Base-by-base conservation (phyloP, 1,284 basidiomycete genomes). In the Malassezia arunalokei region DNA sequence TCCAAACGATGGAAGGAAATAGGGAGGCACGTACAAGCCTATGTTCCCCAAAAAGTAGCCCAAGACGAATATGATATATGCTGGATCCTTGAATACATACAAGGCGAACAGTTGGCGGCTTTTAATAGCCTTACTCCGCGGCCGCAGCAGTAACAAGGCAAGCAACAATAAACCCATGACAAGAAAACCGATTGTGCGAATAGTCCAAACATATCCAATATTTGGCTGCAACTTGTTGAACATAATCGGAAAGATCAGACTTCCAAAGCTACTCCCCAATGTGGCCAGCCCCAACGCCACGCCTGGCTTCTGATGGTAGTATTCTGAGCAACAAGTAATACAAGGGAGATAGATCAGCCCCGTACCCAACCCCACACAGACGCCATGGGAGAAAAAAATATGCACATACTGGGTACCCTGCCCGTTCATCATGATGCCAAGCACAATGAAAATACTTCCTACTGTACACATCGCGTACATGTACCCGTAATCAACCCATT, bases 21-120 rank as follows among this genome's bases (percentile, higher is more conserved):
- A 59, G 15, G 57, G 42, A 0, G 64, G 60, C 14, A 58, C 57
- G 51, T 64, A 65, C 44, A 68, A 43, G 45, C 66, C 64, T n/a
- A 59, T 51, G 51, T 62, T 59, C 40, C 58, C 47, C 11, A 62
- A 30, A 12, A 59, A 53, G 0, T 52, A 54, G 17, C 57, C 62
- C 1, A 62, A 39, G 37, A 53, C 49, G 46, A 64, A 64, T 6
- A 49, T 53, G 0, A 54, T 43, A 47, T 54, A 65, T 6, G 59
- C 53, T 0, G 55, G 52, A 9, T 65, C 62, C 15, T 49, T 54
- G 43, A 63, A 62, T 2, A 43, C 40, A 11, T 8, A n/a, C 1
- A 33, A 7, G 4, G 35, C 28, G 11, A 55, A 47, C 8, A 47
- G 7, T 5, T 30, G 6, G 8, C 44, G 41, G 6, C 20, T 15